Conservation (phyloP, 2,329 filamentous ascomycete genomes). For the Trichoderma breve region DNA sequence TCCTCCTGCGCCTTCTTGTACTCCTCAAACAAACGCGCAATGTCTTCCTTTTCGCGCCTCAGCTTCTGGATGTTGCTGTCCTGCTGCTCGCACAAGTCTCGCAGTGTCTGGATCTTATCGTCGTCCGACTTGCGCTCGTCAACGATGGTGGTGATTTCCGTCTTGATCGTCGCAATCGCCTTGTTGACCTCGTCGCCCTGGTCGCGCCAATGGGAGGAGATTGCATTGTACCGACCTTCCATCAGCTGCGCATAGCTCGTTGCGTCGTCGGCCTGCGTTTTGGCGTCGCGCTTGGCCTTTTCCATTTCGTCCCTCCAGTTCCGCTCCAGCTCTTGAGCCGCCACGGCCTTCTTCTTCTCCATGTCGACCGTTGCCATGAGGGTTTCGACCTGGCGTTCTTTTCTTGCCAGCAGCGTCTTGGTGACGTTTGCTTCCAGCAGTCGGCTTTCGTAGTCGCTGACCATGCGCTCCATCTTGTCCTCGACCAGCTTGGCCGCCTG, state of each 20-base stretch:
- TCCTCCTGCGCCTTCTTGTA: slow-evolving; percentile 65
- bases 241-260: slow-evolving; percentile 63
- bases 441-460: slow-evolving; percentile 66
- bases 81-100: slow-evolving; percentile 71
- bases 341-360: slow-evolving; percentile 60
- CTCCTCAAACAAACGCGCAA: slow-evolving; percentile 57
- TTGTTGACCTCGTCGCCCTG: slow-evolving; percentile 61
- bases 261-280: slow-evolving; percentile 64
- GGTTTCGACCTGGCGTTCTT: slow-evolving; percentile 72
- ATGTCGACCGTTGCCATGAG: slow-evolving; percentile 62
- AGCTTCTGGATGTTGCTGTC: slow-evolving; percentile 64
- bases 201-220: slow-evolving; percentile 64
- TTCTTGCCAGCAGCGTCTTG: slow-evolving; percentile 66
- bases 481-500: slow-evolving; percentile 65
- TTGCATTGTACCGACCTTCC: slow-evolving; percentile 67
- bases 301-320: slow-evolving; percentile 65
- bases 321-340: slow-evolving; percentile 59
- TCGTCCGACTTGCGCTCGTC: slow-evolving; percentile 59
- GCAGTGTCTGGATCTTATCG: slow-evolving; percentile 61
- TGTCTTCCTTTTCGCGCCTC: slow-evolving; percentile 59
- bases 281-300: slow-evolving; percentile 56
- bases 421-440: slow-evolving; percentile 70
- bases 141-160: slow-evolving; percentile 54
- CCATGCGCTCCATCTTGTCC: slow-evolving; percentile 67
- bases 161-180: slow-evolving; percentile 47